These are phyloP conservation scores for Thraustochytrium sp. DNA, from an alignment of 352 stramenopile species.

Conservation along the genomic window DNA sequence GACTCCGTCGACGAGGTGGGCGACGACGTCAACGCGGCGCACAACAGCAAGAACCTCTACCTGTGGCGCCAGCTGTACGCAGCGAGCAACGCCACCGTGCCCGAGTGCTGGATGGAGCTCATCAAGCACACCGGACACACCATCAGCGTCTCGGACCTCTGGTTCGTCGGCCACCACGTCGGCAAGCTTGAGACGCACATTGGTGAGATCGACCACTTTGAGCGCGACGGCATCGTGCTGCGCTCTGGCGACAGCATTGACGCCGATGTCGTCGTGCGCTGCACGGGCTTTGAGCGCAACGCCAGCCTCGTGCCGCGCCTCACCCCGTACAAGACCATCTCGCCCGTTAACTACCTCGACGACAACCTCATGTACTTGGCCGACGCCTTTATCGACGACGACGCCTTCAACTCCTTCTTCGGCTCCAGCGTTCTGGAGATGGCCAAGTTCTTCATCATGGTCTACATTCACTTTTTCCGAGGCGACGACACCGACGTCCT, in stretches of 20 bases:
- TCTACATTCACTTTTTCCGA: conserved; percentile 36
- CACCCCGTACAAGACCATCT: background rate
- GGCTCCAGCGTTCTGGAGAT: conserved; percentile 35
- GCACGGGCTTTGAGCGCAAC: conserved; percentile 37
- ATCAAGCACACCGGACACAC: conserved; percentile 39
- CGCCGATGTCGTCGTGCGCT: conserved; percentile 17
- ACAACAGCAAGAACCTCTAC: conserved; percentile 39
- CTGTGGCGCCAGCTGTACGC: conserved; percentile 33
- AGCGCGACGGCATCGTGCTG: background rate
- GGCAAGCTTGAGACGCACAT: conserved; percentile 20
- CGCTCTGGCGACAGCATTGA: background rate
- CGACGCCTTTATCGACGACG: conserved; percentile 42
- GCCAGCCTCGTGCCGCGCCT: background rate
- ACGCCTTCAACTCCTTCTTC: conserved; percentile 45
- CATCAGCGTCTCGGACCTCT: conserved; percentile 19
- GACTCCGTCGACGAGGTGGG: background rate
- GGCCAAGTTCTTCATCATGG: conserved; percentile 44
- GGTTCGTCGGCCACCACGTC: conserved; percentile 22
- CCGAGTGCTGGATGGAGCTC: conserved; percentile 7
- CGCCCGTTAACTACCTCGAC: conserved; percentile 25
- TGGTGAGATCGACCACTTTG: background rate
- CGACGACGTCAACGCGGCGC: conserved; percentile 4
- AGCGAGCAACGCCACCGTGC: background rate
- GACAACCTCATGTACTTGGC: conserved; percentile 38
- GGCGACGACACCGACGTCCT: background rate